Percentiles rank a stretch among this genome's conserved stretches.
Evolutionary conservation across 768 basidiomycete species (phyloP).

Genomic region (Tulasnella sp.): DNA sequence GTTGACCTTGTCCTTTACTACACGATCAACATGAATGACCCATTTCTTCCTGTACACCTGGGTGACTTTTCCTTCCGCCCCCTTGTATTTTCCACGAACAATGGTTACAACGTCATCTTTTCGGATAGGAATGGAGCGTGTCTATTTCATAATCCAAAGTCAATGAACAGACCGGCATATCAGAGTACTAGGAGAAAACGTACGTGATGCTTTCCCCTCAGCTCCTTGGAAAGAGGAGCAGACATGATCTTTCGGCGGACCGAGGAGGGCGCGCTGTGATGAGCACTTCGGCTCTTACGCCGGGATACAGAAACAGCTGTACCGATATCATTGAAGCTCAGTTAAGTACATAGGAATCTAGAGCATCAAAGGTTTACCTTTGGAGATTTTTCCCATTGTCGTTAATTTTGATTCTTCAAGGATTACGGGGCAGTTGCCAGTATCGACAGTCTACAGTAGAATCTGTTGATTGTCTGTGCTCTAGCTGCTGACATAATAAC

Average conservation of each 20-base stretch:
- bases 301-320: conserved; percentile 81
- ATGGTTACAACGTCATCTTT: conserved; percentile 98
- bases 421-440: too few relatives aligned
- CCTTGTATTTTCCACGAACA: conserved; percentile 96
- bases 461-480: too few relatives aligned
- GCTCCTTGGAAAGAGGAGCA: conserved; percentile 87
- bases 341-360: background rate
- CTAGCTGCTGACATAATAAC: too few relatives aligned
- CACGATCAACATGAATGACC: conserved; percentile 97
- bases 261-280: conserved; percentile 91
- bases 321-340: too few relatives aligned
- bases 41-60: conserved; percentile 98
- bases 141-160: conserved; percentile 34
- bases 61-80: conserved; percentile 94
- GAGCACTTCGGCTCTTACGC: conserved; percentile 97
- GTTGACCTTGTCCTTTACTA: conserved; percentile 94
- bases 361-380: too few relatives aligned
- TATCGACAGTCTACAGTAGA: too few relatives aligned
- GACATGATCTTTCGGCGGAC: conserved; percentile 97
- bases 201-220: conserved; percentile 84
- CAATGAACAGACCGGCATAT: background rate
- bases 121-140: conserved; percentile 85
- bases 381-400: too few relatives aligned
- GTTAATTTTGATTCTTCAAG: too few relatives aligned
- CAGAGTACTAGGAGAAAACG: conserved; percentile 24